Conservation (phyloP, 106 monocot species). For the Dendrobium huoshanense region DNA sequence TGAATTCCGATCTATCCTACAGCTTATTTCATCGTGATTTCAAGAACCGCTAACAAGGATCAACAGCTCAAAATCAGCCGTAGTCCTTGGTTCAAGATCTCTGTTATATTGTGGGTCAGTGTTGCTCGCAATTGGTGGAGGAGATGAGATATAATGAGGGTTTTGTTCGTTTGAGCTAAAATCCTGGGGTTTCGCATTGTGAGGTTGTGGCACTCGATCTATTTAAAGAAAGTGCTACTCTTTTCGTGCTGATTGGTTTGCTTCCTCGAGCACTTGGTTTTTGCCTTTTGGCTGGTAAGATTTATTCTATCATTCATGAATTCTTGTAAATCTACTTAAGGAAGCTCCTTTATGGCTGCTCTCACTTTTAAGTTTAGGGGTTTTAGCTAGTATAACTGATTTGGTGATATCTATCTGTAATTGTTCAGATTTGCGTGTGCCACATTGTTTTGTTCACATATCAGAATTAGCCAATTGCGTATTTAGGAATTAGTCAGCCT, state of each 20-base stretch:
- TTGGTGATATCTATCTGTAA: neutral
- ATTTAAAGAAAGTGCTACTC: neutral
- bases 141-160: constrained; percentile 13
- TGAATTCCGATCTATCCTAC: neutral
- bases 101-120: neutral
- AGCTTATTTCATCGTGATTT: constrained; percentile 6
- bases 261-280: neutral
- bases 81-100: constrained; percentile 8
- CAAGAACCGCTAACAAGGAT: neutral
- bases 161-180: neutral
- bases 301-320: neutral
- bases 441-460: neutral
- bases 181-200: neutral
- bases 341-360: neutral
- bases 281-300: neutral
- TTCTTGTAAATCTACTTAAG: neutral
- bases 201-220: neutral
- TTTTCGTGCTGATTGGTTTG: constrained; percentile 3
- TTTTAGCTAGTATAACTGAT: neutral
- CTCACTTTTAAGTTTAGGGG: neutral
- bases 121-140: constrained; percentile 1
- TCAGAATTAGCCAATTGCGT: neutral
- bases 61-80: neutral
- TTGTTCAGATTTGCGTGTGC: neutral
- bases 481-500: neutral